phyloP scores from a whole-genome alignment of 768 basidiomycete species.

The Coprinopsis cinerea region DNA sequence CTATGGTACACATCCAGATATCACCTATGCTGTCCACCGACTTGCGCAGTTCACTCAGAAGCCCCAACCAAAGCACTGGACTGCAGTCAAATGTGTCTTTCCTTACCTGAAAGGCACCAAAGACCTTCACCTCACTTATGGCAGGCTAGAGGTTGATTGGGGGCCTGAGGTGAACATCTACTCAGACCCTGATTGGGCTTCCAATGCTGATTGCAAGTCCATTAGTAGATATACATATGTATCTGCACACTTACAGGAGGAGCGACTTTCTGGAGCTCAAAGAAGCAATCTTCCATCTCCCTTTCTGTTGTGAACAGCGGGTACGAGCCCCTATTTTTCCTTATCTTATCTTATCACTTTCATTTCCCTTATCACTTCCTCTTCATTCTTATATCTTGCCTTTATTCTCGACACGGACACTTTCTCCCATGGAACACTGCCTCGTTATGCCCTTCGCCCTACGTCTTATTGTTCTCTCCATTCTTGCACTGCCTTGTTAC shows the following conservation, averaged over 20 bases:
- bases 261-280: slow-evolving; percentile 27
- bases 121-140: slow-evolving; percentile 18
- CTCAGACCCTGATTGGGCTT: not conserved
- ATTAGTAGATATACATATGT: slow-evolving; percentile 17
- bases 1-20: slow-evolving; percentile 15
- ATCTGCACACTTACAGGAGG: slow-evolving; percentile 21
- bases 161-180: not conserved
- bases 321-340: no score
- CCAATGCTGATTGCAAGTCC: not conserved
- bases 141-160: not conserved
- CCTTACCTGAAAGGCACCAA: slow-evolving; percentile 30
- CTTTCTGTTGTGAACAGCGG: no score
- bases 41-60: slow-evolving; percentile 27
- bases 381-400: no score
- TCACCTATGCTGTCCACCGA: slow-evolving; percentile 21
- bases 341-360: no score
- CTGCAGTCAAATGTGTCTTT: slow-evolving; percentile 30
- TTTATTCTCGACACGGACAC: no score
- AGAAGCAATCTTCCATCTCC: slow-evolving; percentile 24
- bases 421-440: no score
- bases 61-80: slow-evolving; percentile 29
- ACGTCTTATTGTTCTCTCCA: no score
- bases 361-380: no score
- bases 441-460: no score
- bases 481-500: no score